Conservation (phyloP, 345 rosid genomes). For the Corymbia maculata region DNA sequence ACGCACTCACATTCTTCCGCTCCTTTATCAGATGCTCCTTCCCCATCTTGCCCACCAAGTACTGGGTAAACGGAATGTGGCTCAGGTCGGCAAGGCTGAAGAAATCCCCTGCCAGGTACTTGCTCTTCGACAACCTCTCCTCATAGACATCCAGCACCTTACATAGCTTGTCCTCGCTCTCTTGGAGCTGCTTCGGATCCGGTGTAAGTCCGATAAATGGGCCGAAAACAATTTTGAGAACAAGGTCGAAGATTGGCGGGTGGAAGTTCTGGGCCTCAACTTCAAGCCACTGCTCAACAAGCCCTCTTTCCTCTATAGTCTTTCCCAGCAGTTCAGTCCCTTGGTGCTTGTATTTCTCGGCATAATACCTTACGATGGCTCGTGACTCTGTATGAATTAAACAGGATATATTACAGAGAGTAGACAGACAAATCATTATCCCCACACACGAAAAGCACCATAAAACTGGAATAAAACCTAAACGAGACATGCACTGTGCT, state of each 20-base stretch:
- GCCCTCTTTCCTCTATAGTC: constrained; percentile 38
- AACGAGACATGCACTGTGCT: neutral
- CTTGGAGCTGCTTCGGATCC: constrained; percentile 41
- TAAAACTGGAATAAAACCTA: neutral
- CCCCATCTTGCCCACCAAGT: constrained; percentile 41
- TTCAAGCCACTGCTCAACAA: constrained; percentile 67
- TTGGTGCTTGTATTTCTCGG: constrained; percentile 51
- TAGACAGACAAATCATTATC: neutral
- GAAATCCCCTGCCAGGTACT: constrained; percentile 64
- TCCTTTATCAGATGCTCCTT: constrained; percentile 40
- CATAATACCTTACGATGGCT: constrained; percentile 59
- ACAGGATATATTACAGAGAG: neutral
- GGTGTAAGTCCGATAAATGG: constrained; percentile 26
- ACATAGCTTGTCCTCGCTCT: constrained; percentile 52
- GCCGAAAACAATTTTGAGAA: constrained; percentile 30
- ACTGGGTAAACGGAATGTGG: constrained; percentile 49
- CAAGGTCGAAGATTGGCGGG: constrained; percentile 29
- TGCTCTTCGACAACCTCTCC: constrained; percentile 45
- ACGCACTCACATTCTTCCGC: constrained; percentile 49
- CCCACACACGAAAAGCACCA: neutral
- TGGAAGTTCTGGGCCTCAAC: constrained; percentile 47
- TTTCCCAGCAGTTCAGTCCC: constrained; percentile 32
- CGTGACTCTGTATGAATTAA: constrained; percentile 35
- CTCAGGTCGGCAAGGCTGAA: constrained; percentile 65
- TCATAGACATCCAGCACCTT: constrained; percentile 51